These are phyloP conservation scores for Mesotaenium endlicherianum DNA, from an alignment of 139 green algal genomes.

Conservation along the genomic window DNA sequence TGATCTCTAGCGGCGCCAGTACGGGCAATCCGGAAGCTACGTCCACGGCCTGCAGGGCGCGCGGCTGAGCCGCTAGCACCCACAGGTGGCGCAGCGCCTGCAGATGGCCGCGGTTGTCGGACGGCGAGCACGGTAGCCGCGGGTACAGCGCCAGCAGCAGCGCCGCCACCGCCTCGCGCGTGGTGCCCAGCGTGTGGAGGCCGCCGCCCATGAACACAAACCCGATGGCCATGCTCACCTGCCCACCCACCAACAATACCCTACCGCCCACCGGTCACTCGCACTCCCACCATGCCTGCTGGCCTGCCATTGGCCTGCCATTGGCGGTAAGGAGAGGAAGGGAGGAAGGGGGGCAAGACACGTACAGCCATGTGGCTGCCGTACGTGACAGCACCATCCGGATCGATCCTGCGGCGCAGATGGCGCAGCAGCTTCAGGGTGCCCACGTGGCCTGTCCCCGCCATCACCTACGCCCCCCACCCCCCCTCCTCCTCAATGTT, in stretches of 20 bases:
- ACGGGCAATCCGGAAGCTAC: constrained; percentile 69
- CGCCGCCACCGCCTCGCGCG: constrained; percentile 71
- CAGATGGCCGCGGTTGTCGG: constrained; percentile 88
- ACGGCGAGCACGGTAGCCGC: constrained; percentile 66
- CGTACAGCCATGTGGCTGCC: constrained; percentile 76
- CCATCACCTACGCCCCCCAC: constrained; percentile 71
- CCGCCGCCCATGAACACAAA: constrained; percentile 90
- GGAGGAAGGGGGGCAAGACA: background rate
- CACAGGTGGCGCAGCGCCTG: constrained; percentile 92
- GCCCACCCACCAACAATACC: background rate
- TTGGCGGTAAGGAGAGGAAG: background rate
- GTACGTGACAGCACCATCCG: constrained; percentile 61
- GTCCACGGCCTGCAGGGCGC: constrained; percentile 79
- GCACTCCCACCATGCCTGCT: background rate
- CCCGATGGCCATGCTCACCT: constrained; percentile 74
- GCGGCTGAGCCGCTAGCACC: constrained; percentile 76
- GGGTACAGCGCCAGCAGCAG: constrained; percentile 89
- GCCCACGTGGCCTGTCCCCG: constrained; percentile 82
- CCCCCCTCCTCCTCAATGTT: background rate
- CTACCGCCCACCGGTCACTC: background rate
- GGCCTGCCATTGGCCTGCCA: background rate
- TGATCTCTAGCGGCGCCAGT: constrained; percentile 70
- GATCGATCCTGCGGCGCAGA: constrained; percentile 60
- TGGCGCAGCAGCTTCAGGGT: constrained; percentile 81
- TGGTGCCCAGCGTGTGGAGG: constrained; percentile 71